Evolutionary conservation across 2,329 filamentous ascomycete species (phyloP), one percentile per base, ranked within the genome.

Genomic region (Colletotrichum siamense): DNA sequence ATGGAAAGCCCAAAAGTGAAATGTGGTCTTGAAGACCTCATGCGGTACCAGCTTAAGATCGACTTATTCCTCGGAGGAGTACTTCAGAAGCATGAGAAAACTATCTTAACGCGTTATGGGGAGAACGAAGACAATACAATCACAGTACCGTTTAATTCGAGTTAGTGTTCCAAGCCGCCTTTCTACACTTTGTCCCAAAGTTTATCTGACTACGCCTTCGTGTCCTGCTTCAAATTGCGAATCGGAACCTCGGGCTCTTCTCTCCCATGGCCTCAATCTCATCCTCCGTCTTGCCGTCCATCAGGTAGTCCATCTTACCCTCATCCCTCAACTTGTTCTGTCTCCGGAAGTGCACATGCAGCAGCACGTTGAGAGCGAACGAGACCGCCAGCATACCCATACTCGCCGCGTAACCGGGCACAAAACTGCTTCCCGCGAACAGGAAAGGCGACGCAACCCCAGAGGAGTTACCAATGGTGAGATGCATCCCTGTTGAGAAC

Each of bases 401-500:
- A 0, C 88, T 88, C 0, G 90, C 88, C 7, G 83, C 87, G 71
- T 91, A 90, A 1, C 90, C 90, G n/a, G 84, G 86, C 12, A 88
- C 80, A 73, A 87, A 92, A 1, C 84, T 82, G 0, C 79, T 78
- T 1, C 83, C 82, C 5, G 85, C 84, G 75, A 90, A 91, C 0
- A 91, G 82, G 81, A 93, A 94, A 3, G 91, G 90, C 2, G 91
- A 88, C 84, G 93, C 91, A 39, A 94, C 91, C 8, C 92, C 92
- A 85, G 72, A 92, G 89, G 15, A 76, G 62, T 79, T 79, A 2
- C 76, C 76, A 3, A 79, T 76, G 18, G 66, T 72, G 26, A 75
- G 68, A 34, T 75, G 73, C n/a, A 79, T 68, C 8, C 76, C 76
- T 1, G 75, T 71, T 0, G 73, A 75, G 24, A 78, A 66, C 4